phyloP scores from a whole-genome alignment of 2,329 filamentous ascomycete species.

The Coniochaeta sp. region DNA sequence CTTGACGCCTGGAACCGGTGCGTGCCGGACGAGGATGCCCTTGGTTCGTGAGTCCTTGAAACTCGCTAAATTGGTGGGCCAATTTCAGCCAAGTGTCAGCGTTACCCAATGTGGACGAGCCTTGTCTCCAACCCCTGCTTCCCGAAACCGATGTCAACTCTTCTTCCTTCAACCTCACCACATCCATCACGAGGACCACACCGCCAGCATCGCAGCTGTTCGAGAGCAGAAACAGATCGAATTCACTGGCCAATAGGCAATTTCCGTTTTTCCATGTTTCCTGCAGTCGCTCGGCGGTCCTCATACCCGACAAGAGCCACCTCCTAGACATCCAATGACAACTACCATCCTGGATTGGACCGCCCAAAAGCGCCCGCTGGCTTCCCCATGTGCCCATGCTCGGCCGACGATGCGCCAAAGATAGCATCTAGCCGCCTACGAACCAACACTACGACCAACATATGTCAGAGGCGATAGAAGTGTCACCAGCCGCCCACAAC shows the following conservation, averaged over 20 bases:
- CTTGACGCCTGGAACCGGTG: constrained; percentile 4
- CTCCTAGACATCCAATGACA: too few species aligned
- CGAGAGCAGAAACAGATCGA: not conserved
- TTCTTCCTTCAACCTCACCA: too few species aligned
- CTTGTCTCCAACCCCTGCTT: constrained; percentile 8
- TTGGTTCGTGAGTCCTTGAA: constrained; percentile 34
- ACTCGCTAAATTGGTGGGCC: constrained; percentile 41
- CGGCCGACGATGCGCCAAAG: not conserved
- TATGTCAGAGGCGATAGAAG: constrained; percentile 5
- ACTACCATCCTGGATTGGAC: too few species aligned
- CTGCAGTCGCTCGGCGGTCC: not conserved
- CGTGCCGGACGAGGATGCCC: constrained; percentile 19
- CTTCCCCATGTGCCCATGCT: not conserved
- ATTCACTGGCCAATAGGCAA: not conserved
- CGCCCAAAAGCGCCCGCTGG: not conserved
- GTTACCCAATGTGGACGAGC: constrained; percentile 20
- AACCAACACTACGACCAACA: constrained; percentile 10
- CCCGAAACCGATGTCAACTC: too few species aligned
- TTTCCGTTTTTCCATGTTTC: not conserved
- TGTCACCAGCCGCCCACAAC: not conserved
- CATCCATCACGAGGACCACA: too few species aligned
- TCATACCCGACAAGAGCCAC: too few species aligned
- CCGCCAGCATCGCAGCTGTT: too few species aligned
- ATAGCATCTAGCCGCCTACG: not conserved
- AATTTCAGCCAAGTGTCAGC: constrained; percentile 44